These are phyloP conservation scores for Cyberlindnera mycetangii DNA, from an alignment of 805 yeast species.

Conservation along the genomic window DNA sequence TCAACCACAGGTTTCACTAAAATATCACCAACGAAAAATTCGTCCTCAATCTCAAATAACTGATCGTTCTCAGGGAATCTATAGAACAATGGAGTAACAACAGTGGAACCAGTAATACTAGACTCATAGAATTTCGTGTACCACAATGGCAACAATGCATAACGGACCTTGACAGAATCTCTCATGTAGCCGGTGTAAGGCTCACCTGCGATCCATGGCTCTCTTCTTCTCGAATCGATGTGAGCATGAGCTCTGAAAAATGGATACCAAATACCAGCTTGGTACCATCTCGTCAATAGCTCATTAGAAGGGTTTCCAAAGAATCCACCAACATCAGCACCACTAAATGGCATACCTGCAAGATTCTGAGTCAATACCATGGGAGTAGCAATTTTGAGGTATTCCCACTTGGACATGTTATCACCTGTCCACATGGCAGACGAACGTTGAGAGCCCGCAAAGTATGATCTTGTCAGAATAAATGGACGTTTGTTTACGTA, in stretches of 20 bases:
- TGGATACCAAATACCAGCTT: slow-evolving; percentile 93
- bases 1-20: slow-evolving; percentile 78
- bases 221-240: slow-evolving; percentile 87
- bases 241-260: slow-evolving; percentile 97
- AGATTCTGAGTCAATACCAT: slow-evolving; percentile 81
- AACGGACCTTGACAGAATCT: slow-evolving; percentile 71
- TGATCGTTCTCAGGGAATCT: slow-evolving; percentile 45
- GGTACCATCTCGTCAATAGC: slow-evolving; percentile 89
- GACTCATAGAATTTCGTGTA: slow-evolving; percentile 77
- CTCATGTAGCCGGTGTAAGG: slow-evolving; percentile 65
- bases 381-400: slow-evolving; percentile 75
- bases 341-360: slow-evolving; percentile 87
- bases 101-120: slow-evolving; percentile 60
- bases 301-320: slow-evolving; percentile 87
- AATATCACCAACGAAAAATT: slow-evolving; percentile 79
- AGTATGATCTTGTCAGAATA: slow-evolving; percentile 80
- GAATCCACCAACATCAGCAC: slow-evolving; percentile 97
- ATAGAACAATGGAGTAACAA: slow-evolving; percentile 67
- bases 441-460: slow-evolving; percentile 86
- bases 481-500: slow-evolving; percentile 69
- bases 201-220: slow-evolving; percentile 84
- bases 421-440: slow-evolving; percentile 99
- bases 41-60: slow-evolving; percentile 67
- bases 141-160: slow-evolving; percentile 69
- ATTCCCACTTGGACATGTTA: slow-evolving; percentile 90